Evolutionary conservation across 805 yeast species (phyloP).

Genomic region (Dipodascopsis tothii): DNA sequence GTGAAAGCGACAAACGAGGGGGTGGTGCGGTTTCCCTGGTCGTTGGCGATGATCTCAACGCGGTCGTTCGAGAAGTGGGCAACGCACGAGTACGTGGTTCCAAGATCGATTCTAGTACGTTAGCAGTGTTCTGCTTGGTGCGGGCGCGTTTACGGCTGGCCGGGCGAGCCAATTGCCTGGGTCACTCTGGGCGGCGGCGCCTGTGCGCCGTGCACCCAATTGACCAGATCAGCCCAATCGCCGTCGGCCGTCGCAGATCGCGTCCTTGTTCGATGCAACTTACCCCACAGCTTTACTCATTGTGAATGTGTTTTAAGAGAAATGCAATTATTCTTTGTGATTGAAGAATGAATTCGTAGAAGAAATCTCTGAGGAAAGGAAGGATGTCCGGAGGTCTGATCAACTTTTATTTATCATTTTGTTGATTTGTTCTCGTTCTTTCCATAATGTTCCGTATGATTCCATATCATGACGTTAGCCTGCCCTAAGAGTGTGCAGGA

Average conservation of each 20-base stretch:
- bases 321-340: not conserved
- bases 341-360: too few relatives aligned
- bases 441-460: not conserved
- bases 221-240: too few relatives aligned
- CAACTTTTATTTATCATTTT: not conserved
- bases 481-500: not conserved
- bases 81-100: slow-evolving; percentile 96
- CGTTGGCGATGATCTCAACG: slow-evolving; percentile 92
- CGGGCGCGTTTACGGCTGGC: not conserved
- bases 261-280: too few relatives aligned
- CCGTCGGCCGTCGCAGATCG: too few relatives aligned
- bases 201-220: too few relatives aligned
- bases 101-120: slow-evolving; percentile 72
- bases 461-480: not conserved
- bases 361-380: not conserved
- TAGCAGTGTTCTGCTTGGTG: not conserved
- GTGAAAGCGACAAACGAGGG: slow-evolving; percentile 96
- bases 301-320: slow-evolving; percentile 15
- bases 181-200: too few relatives aligned
- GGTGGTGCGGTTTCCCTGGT: slow-evolving; percentile 97
- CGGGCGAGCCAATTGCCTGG: too few relatives aligned
- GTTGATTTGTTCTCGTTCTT: not conserved
- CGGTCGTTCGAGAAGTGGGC: slow-evolving; percentile 79
- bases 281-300: slow-evolving; percentile 48
- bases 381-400: not conserved